Evolutionary conservation across 768 basidiomycete genomes (phyloP).

Genomic region (Mycena galopus): DNA sequence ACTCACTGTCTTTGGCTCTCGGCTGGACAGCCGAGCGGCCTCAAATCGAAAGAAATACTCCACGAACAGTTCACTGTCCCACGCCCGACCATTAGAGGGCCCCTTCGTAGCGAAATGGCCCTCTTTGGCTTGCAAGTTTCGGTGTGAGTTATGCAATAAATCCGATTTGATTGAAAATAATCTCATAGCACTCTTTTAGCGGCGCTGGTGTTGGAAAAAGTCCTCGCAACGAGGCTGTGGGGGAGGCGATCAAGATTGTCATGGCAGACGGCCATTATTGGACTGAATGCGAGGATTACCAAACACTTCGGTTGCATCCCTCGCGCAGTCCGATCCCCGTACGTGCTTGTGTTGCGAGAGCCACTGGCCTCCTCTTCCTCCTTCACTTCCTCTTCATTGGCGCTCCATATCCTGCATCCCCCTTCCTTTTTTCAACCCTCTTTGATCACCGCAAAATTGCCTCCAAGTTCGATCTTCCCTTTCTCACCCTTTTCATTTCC

Average conservation of each 20-base stretch:
- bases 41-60: slow-evolving; percentile 3
- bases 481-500: not conserved
- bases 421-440: slow-evolving; percentile 2
- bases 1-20: not conserved
- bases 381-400: slow-evolving; percentile 19
- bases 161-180: not conserved
- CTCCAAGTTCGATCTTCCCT: slow-evolving; percentile 2
- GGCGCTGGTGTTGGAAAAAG: not conserved
- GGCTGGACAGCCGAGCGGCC: not conserved
- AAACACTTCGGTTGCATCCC: slow-evolving; percentile 2
- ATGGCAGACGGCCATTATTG: slow-evolving; percentile 8
- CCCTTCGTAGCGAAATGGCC: not conserved
- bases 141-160: not conserved
- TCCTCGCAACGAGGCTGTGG: slow-evolving; percentile 12
- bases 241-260: not conserved
- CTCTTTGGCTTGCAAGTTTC: not conserved
- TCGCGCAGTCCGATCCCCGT: not conserved
- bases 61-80: not conserved
- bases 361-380: slow-evolving; percentile 2
- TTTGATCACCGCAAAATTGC: slow-evolving; percentile 7
- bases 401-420: not conserved
- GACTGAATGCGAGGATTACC: slow-evolving; percentile 1
- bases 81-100: not conserved
- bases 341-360: slow-evolving; percentile 3
- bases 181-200: not conserved